Conservation (phyloP, 352 stramenopile genomes). For the Globisporangium spinosum region DNA sequence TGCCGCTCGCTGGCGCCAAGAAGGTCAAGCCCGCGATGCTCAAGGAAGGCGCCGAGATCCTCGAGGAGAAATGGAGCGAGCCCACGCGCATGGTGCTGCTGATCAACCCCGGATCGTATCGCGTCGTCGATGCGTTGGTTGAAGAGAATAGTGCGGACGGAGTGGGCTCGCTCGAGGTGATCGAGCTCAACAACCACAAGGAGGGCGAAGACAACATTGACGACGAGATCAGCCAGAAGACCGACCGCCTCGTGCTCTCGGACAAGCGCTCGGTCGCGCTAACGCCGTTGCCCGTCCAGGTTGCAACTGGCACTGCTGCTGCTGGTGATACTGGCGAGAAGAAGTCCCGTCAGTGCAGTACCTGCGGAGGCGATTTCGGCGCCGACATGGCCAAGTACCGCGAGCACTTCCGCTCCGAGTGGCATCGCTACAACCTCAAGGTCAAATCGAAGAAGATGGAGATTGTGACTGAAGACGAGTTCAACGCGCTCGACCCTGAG, state of each 20-base stretch:
- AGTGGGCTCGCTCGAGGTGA: slow-evolving; percentile 84
- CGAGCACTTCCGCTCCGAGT: slow-evolving; percentile 94
- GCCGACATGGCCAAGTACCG: slow-evolving; percentile 83
- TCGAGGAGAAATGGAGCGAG: slow-evolving; percentile 60
- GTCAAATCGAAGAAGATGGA: slow-evolving; percentile 89
- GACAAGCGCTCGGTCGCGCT: slow-evolving; percentile 18
- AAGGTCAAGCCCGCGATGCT: slow-evolving; percentile 57
- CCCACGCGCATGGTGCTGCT: slow-evolving; percentile 61
- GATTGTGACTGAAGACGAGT: slow-evolving; percentile 68
- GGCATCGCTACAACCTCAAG: slow-evolving; percentile 97
- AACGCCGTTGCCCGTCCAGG: slow-evolving; percentile 11
- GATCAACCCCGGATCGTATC: slow-evolving; percentile 75
- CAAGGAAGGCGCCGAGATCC: slow-evolving; percentile 60
- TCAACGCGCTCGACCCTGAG: slow-evolving; percentile 44
- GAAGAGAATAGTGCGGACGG: slow-evolving; percentile 48
- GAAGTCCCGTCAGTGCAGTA: slow-evolving; percentile 83
- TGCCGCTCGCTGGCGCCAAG: slow-evolving; percentile 39
- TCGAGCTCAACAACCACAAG: slow-evolving; percentile 91
- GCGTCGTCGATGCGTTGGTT: slow-evolving; percentile 67
- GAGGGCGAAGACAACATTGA: slow-evolving; percentile 91
- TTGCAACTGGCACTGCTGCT: slow-evolving; percentile 7
- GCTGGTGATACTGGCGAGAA: slow-evolving; percentile 21
- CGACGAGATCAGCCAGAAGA: slow-evolving; percentile 88
- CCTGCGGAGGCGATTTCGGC: slow-evolving; percentile 90
- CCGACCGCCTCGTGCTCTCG: slow-evolving; percentile 57